Conservation (phyloP, 2,329 filamentous ascomycete species). For the Biscogniauxia sp. region DNA sequence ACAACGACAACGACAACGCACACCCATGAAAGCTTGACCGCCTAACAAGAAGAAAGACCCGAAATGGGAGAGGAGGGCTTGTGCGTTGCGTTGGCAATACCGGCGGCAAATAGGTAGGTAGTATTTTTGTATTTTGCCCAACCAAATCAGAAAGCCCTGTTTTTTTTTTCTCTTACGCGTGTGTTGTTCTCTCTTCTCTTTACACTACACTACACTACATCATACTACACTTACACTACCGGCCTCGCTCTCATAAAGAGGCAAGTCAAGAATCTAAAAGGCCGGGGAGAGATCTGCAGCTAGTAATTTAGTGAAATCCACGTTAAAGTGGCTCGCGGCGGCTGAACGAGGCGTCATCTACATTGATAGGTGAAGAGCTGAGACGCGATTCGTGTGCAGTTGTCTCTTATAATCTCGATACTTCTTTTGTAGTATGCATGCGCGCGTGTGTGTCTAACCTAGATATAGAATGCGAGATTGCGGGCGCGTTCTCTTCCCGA, state of each 20-base stretch:
- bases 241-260: too few species aligned
- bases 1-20: not conserved
- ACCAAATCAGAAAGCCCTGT: not conserved
- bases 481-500: too few species aligned
- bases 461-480: not conserved
- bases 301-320: not conserved
- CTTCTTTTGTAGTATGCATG: too few species aligned
- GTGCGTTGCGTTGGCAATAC: not conserved
- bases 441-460: too few species aligned
- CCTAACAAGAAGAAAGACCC: too few species aligned
- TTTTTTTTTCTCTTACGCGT: not conserved
- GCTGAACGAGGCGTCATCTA: not conserved
- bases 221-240: too few species aligned
- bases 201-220: too few species aligned
- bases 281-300: not conserved
- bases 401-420: too few species aligned
- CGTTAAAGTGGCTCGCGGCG: not conserved
- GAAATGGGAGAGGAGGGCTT: not conserved
- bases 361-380: not conserved
- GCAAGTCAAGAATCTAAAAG: not conserved
- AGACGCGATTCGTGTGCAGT: too few species aligned
- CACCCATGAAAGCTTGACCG: not conserved
- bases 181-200: too few species aligned
- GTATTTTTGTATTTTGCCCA: not conserved
- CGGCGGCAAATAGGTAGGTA: not conserved